Percentiles rank a stretch among this genome's conserved stretches.
Conservation (phyloP, 2,329 filamentous ascomycete species). For the Fusarium bulbicola region DNA sequence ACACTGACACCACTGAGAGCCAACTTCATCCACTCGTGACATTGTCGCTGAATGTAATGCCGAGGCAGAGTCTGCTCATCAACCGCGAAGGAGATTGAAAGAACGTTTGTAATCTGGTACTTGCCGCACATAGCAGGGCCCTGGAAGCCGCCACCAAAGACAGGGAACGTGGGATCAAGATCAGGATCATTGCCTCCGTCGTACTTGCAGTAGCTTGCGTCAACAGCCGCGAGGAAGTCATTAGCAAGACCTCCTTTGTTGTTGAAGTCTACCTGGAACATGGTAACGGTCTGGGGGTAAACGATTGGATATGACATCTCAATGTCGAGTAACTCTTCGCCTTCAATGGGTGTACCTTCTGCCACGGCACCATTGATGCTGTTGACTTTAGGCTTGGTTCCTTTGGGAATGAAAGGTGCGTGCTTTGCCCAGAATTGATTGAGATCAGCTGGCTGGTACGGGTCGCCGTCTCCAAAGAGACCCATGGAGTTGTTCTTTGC, state of each 20-base stretch:
- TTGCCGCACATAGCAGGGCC: conserved; percentile 4
- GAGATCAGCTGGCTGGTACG: not conserved
- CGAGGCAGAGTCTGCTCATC: not conserved
- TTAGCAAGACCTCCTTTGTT: not conserved
- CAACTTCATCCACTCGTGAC: conserved; percentile 5
- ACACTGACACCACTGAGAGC: not conserved
- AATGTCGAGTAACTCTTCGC: not conserved
- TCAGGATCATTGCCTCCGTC: not conserved
- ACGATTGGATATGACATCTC: not conserved
- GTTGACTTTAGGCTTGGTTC: not conserved
- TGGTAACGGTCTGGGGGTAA: not conserved
- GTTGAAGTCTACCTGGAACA: not conserved
- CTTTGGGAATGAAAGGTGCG: not conserved
- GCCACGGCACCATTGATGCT: not conserved
- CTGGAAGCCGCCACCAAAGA: not conserved
- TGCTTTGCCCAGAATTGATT: not conserved
- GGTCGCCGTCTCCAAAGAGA: not conserved
- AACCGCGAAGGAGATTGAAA: not conserved
- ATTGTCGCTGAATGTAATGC: not conserved
- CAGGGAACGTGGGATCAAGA: not conserved
- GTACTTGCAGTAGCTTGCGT: conserved; percentile 4
- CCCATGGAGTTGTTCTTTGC: not conserved
- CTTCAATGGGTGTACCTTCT: not conserved
- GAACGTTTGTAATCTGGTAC: not conserved
- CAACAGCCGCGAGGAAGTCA: not conserved